phyloP scores from a whole-genome alignment of 768 basidiomycete genomes.

The Lactarius indigo region DNA sequence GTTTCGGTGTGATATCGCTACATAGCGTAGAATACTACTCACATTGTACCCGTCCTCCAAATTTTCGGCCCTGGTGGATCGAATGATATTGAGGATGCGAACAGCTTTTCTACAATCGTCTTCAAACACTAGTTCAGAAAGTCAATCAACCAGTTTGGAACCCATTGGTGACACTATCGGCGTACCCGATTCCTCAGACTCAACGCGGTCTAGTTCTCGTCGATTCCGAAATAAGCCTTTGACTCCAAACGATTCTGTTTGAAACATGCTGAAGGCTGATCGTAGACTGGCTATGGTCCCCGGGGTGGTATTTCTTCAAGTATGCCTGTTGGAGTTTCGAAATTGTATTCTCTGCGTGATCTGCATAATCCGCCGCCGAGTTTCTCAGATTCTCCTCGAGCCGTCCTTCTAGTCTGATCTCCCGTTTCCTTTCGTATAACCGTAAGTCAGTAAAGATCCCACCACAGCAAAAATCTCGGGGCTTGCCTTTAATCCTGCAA shows the following conservation, averaged over 20 bases:
- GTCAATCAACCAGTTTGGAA: no score
- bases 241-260: not conserved
- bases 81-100: conserved; percentile 85
- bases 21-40: conserved; percentile 25
- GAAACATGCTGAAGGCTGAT: conserved; percentile 33
- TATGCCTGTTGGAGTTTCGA: conserved; percentile 80
- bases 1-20: not conserved
- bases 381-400: conserved; percentile 89
- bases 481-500: conserved; percentile 62
- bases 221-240: not conserved
- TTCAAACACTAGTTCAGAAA: conserved; percentile 42
- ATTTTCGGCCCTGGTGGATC: conserved; percentile 76
- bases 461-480: not conserved
- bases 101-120: conserved; percentile 88
- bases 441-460: not conserved
- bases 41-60: conserved; percentile 80
- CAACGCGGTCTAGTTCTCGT: conserved; percentile 41
- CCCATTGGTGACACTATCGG: not conserved
- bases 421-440: conserved; percentile 64
- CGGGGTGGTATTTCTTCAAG: conserved; percentile 62
- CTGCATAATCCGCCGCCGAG: conserved; percentile 66
- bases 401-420: conserved; percentile 81
- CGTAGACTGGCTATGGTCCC: conserved; percentile 49
- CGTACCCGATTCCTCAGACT: conserved; percentile 86
- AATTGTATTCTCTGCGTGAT: conserved; percentile 74